Percentiles rank a stretch among this genome's conserved stretches.
phyloP scores from a whole-genome alignment of 1,139 yeast genomes.

The Debaryomyces psychrophilus region DNA sequence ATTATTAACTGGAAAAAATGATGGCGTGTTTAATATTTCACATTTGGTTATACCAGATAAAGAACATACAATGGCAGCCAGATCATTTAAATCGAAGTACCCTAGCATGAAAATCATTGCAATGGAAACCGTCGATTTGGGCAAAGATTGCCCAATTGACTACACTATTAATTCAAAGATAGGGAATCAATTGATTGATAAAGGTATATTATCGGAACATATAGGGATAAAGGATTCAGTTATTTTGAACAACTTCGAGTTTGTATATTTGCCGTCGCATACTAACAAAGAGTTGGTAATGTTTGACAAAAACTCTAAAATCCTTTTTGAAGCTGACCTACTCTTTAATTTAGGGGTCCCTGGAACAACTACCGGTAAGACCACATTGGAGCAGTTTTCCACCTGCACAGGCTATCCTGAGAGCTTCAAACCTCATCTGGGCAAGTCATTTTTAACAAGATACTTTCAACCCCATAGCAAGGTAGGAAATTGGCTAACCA shows the following conservation, averaged over 20 bases:
- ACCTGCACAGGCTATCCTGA: slow-evolving; percentile 47
- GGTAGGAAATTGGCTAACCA: slow-evolving; percentile 37
- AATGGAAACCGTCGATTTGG: slow-evolving; percentile 40
- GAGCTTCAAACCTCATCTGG: slow-evolving; percentile 40
- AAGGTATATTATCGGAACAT: slow-evolving; percentile 21
- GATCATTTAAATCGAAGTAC: slow-evolving; percentile 49
- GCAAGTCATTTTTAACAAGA: slow-evolving; percentile 40
- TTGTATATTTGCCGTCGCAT: slow-evolving; percentile 58
- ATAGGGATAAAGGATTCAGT: slow-evolving; percentile 32
- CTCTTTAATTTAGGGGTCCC: slow-evolving; percentile 49
- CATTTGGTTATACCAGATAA: slow-evolving; percentile 55
- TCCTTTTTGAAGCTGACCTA: slow-evolving; percentile 60
- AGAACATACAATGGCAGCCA: slow-evolving; percentile 61
- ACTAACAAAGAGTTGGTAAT: slow-evolving; percentile 58
- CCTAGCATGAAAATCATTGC: slow-evolving; percentile 57
- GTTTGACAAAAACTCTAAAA: slow-evolving; percentile 47
- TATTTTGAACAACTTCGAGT: slow-evolving; percentile 48
- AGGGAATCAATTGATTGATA: slow-evolving; percentile 33
- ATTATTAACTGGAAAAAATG: slow-evolving; percentile 34
- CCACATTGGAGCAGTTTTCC: slow-evolving; percentile 33
- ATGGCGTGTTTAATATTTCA: slow-evolving; percentile 34
- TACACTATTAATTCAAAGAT: slow-evolving; percentile 29
- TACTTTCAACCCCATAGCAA: slow-evolving; percentile 42
- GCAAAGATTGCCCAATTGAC: slow-evolving; percentile 36
- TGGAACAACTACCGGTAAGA: slow-evolving; percentile 20